phyloP scores from a whole-genome alignment of 352 stramenopile species.

The Globisporangium spiculum region DNA sequence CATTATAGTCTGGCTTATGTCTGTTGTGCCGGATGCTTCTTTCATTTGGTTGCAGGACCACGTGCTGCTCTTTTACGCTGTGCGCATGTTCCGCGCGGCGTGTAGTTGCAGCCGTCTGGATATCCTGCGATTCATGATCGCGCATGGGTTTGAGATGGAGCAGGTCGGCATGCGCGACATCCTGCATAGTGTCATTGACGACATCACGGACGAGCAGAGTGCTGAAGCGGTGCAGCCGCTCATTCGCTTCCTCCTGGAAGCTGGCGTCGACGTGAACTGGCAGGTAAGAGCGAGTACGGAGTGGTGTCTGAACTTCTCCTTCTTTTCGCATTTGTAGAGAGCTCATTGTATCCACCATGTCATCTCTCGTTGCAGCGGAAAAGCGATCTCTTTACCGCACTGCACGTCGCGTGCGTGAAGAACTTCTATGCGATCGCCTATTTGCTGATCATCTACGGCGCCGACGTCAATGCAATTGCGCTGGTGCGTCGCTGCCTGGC shows the following conservation, averaged over 20 bases:
- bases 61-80: conserved; percentile 57
- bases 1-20: neutral
- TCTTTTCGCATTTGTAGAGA: neutral
- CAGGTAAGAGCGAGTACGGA: conserved; percentile 28
- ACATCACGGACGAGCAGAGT: conserved; percentile 20
- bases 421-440: conserved; percentile 61
- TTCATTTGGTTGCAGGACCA: conserved; percentile 25
- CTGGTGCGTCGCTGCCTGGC: conserved; percentile 22
- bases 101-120: conserved; percentile 41
- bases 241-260: conserved; percentile 57
- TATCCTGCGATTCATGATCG: conserved; percentile 59
- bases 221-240: conserved; percentile 50
- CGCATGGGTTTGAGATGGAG: conserved; percentile 61
- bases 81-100: conserved; percentile 69
- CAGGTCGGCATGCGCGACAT: conserved; percentile 54
- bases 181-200: conserved; percentile 50
- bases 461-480: conserved; percentile 73
- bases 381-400: conserved; percentile 54
- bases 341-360: neutral
- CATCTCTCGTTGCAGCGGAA: conserved; percentile 24
- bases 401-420: conserved; percentile 65
- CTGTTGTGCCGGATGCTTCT: neutral
- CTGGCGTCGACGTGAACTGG: conserved; percentile 69
- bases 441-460: conserved; percentile 64
- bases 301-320: neutral